Percentiles rank a stretch among this genome's conserved stretches.
These are phyloP conservation scores for Rhizopus microsporus DNA, from an alignment of 371 early-diverging fungal genomes.

Conservation along the genomic window DNA sequence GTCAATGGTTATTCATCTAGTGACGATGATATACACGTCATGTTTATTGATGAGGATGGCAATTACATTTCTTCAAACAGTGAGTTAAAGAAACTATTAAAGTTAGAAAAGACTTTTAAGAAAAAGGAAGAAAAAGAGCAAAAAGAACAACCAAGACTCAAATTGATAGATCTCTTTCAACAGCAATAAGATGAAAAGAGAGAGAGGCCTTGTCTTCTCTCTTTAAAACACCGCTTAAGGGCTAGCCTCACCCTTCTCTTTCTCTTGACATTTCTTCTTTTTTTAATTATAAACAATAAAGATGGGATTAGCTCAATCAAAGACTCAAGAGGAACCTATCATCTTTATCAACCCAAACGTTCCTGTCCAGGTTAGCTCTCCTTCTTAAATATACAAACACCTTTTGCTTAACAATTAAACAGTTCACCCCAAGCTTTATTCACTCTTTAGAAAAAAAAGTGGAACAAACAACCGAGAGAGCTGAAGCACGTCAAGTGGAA, in stretches of 20 bases:
- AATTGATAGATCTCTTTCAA: neutral
- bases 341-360: slow-evolving; percentile 32
- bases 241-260: neutral
- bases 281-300: slow-evolving; percentile 1
- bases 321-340: slow-evolving; percentile 20
- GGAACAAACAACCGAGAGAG: slow-evolving; percentile 20
- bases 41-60: neutral
- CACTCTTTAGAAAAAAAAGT: slow-evolving; percentile 24
- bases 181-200: neutral
- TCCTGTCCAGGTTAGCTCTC: slow-evolving; percentile 21
- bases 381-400: too few relatives aligned
- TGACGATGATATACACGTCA: neutral
- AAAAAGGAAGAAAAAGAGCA: slow-evolving; percentile 15
- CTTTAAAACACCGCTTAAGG: slow-evolving; percentile 3
- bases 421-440: slow-evolving; percentile 27
- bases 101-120: slow-evolving; percentile 5
- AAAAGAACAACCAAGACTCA: slow-evolving; percentile 8
- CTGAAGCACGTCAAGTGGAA: slow-evolving; percentile 25
- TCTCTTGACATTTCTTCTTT: slow-evolving; percentile 2
- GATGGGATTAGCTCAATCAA: slow-evolving; percentile 31
- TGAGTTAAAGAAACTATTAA: neutral
- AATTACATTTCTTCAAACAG: neutral
- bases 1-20: slow-evolving; percentile 1
- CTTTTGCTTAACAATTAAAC: neutral
- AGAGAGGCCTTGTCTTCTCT: neutral